phyloP scores from a whole-genome alignment of 1,139 yeast genomes.

The Geotrichum bryndzae region DNA sequence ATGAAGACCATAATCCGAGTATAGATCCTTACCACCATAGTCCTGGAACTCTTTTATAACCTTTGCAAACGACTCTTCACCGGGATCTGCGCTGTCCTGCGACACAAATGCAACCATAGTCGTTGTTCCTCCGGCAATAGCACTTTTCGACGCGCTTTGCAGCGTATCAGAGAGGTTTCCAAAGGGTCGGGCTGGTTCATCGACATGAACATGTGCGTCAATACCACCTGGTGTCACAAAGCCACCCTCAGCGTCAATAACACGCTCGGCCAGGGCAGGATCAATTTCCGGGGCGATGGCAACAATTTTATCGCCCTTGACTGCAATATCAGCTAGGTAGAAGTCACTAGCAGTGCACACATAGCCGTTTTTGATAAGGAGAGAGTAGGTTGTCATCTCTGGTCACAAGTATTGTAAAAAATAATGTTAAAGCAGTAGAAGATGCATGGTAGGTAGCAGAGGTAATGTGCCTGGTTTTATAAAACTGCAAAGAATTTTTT shows the following conservation, averaged over 20 bases:
- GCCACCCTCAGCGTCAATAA: slow-evolving; percentile 45
- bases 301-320: slow-evolving; percentile 38
- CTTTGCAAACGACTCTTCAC: slow-evolving; percentile 23
- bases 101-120: slow-evolving; percentile 43
- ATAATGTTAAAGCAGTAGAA: no score
- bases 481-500: neutral
- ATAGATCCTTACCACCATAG: slow-evolving; percentile 33
- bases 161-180: slow-evolving; percentile 44
- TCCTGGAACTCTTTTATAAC: slow-evolving; percentile 11
- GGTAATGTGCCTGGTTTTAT: neutral
- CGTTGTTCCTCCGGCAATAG: slow-evolving; percentile 52
- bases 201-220: slow-evolving; percentile 52
- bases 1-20: slow-evolving; percentile 45
- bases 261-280: slow-evolving; percentile 27
- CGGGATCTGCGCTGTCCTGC: slow-evolving; percentile 35
- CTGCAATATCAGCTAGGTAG: slow-evolving; percentile 39
- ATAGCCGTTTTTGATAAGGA: slow-evolving; percentile 32
- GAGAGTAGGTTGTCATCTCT: neutral
- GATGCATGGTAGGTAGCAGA: neutral
- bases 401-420: neutral
- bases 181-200: slow-evolving; percentile 42
- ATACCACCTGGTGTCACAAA: slow-evolving; percentile 46
- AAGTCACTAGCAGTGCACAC: slow-evolving; percentile 40
- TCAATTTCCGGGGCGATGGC: slow-evolving; percentile 35
- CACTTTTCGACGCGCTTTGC: slow-evolving; percentile 55